Percentiles rank a stretch among this genome's conserved stretches.
These are phyloP conservation scores for Rutstroemia sydowiana DNA, from an alignment of 2,329 filamentous ascomycete genomes.

Conservation along the genomic window DNA sequence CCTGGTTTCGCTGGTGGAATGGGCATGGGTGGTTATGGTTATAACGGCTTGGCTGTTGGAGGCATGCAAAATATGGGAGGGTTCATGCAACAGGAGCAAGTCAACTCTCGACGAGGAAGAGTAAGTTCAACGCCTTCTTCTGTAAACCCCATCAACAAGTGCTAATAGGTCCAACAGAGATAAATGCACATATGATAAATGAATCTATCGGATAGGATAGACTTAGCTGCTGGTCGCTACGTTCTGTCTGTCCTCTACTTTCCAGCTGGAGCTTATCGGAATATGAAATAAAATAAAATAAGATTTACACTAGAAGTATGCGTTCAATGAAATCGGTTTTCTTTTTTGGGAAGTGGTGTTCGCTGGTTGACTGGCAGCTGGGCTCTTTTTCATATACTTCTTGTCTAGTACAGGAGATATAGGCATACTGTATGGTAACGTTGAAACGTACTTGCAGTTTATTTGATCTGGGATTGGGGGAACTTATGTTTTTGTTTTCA, in stretches of 20 bases:
- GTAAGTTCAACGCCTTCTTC: constrained; percentile 38
- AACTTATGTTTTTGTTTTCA: too few relatives aligned
- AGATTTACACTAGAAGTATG: neutral
- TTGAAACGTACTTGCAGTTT: too few relatives aligned
- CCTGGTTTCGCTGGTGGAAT: constrained; percentile 43
- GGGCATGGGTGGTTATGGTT: constrained; percentile 38
- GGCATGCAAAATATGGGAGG: constrained; percentile 43
- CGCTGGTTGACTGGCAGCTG: too few relatives aligned
- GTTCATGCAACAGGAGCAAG: constrained; percentile 48
- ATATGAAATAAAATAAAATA: neutral
- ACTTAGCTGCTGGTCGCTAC: neutral
- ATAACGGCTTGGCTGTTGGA: constrained; percentile 36
- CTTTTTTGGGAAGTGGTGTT: too few relatives aligned
- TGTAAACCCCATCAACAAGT: too few relatives aligned
- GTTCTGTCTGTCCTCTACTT: neutral
- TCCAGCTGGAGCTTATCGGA: neutral
- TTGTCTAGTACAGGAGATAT: too few relatives aligned
- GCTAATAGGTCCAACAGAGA: neutral
- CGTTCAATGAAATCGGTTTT: too few relatives aligned
- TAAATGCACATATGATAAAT: constrained; percentile 1
- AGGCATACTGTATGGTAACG: too few relatives aligned
- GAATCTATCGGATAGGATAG: neutral
- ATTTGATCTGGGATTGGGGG: too few relatives aligned
- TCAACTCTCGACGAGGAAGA: constrained; percentile 50
- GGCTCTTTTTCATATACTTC: too few relatives aligned